phyloP scores from a whole-genome alignment of 1,284 basidiomycete genomes.

The Austroboletus novae-zelandiae region DNA sequence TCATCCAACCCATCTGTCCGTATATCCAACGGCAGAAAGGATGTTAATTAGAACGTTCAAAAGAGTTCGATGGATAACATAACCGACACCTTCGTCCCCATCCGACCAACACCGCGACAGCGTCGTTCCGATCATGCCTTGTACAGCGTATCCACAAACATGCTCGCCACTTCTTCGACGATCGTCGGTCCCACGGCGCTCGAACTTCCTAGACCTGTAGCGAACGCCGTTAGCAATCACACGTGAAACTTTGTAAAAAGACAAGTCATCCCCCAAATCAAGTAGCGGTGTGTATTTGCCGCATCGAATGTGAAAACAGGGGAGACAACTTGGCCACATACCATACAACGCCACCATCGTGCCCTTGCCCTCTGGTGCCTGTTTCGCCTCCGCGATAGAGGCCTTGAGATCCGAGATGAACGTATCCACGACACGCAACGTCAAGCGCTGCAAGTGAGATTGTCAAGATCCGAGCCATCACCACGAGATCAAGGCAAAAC shows the following conservation, averaged over 20 bases:
- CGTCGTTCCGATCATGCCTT: constrained; percentile 49
- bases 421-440: constrained; percentile 71
- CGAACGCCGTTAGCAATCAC: not conserved
- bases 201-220: constrained; percentile 79
- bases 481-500: not conserved
- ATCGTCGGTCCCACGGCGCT: constrained; percentile 88
- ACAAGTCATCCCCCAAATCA: too few relatives aligned
- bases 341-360: constrained; percentile 89
- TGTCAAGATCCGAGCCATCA: not conserved
- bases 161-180: constrained; percentile 79
- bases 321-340: constrained; percentile 37
- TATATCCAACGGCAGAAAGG: too few relatives aligned
- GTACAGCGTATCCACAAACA: constrained; percentile 83
- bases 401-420: constrained; percentile 84
- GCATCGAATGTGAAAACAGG: not conserved
- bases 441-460: constrained; percentile 55
- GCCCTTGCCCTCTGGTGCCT: constrained; percentile 60
- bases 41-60: too few relatives aligned
- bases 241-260: too few relatives aligned
- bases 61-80: too few relatives aligned
- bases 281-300: too few relatives aligned
- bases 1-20: too few relatives aligned
- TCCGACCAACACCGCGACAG: too few relatives aligned
- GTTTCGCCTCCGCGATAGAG: constrained; percentile 62
- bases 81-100: too few relatives aligned